A percentile compares a stretch with the other conserved stretches of the same genome.
Evolutionary conservation across 257 asterid genomes (phyloP).

Genomic region (Misopates orontium): DNA sequence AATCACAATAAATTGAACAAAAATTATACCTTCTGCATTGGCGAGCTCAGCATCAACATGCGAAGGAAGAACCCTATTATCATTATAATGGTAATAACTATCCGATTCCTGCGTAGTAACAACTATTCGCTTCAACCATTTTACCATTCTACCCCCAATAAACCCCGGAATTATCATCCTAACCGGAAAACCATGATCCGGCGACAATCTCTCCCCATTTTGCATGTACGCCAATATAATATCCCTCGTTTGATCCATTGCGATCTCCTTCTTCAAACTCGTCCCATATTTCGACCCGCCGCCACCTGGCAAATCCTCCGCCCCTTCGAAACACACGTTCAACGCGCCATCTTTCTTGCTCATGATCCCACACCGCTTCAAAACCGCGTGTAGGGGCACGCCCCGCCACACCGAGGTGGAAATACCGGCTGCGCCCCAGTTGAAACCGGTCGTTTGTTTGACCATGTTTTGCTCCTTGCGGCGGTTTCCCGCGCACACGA

Average conservation of each 20-base stretch:
- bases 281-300: conserved; percentile 94
- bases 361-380: conserved; percentile 67
- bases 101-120: conserved; percentile 74
- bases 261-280: conserved; percentile 56
- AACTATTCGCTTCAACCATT: conserved; percentile 76
- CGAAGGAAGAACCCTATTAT: conserved; percentile 79
- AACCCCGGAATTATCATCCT: conserved; percentile 84
- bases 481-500: conserved; percentile 90
- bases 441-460: conserved; percentile 76
- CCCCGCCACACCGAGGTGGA: conserved; percentile 94
- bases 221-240: conserved; percentile 87
- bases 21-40: conserved; percentile 66
- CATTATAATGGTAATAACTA: conserved; percentile 72
- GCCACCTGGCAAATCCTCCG: conserved; percentile 88
- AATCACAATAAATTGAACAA: too few species aligned
- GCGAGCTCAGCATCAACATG: conserved; percentile 93
- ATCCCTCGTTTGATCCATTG: conserved; percentile 84
- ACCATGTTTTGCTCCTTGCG: conserved; percentile 95
- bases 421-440: conserved; percentile 89
- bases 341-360: conserved; percentile 54
- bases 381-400: conserved; percentile 60
- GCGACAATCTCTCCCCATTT: conserved; percentile 64
- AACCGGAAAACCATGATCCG: conserved; percentile 93
- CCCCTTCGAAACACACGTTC: conserved; percentile 85
- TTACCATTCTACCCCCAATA: conserved; percentile 96